phyloP scores from a whole-genome alignment of 2,329 filamentous ascomycete genomes.

The Botryotinia narcissicola region DNA sequence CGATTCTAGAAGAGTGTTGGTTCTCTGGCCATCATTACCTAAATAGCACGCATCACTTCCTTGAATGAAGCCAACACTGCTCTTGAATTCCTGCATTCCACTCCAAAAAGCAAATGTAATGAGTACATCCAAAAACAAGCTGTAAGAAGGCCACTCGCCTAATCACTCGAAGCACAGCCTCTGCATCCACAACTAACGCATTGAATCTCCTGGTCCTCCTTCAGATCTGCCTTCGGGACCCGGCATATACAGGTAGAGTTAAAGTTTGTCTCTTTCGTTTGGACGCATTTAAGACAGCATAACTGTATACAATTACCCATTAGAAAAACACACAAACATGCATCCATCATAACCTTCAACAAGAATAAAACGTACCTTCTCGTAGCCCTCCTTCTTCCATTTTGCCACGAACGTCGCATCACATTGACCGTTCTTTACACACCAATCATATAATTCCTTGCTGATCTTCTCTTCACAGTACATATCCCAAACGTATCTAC shows the following conservation, averaged over 20 bases:
- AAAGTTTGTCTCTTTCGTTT: constrained; percentile 99
- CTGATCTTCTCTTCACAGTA: constrained; percentile 97
- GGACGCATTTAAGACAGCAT: constrained; percentile 92
- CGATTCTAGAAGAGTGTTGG: neutral
- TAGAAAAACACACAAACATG: constrained; percentile 1
- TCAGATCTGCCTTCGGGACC: constrained; percentile 83
- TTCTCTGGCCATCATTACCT: constrained; percentile 8
- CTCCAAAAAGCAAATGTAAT: neutral
- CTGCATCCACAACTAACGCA: constrained; percentile 94
- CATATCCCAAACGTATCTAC: constrained; percentile 91
- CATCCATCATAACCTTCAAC: too few relatives aligned
- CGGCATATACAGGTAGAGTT: constrained; percentile 96
- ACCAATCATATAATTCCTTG: constrained; percentile 89
- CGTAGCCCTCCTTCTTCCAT: constrained; percentile 99
- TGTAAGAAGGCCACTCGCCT: constrained; percentile 8
- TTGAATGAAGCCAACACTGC: neutral
- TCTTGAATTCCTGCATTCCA: neutral
- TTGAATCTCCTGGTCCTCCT: constrained; percentile 85
- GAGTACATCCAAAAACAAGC: neutral
- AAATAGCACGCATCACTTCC: neutral
- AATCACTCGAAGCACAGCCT: constrained; percentile 86
- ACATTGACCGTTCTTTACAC: constrained; percentile 94
- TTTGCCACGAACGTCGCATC: constrained; percentile 96
- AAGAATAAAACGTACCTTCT: constrained; percentile 64
- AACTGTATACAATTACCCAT: constrained; percentile 51